Conservation (phyloP, 2,329 filamentous ascomycete species). For the Beauveria asiatica region DNA sequence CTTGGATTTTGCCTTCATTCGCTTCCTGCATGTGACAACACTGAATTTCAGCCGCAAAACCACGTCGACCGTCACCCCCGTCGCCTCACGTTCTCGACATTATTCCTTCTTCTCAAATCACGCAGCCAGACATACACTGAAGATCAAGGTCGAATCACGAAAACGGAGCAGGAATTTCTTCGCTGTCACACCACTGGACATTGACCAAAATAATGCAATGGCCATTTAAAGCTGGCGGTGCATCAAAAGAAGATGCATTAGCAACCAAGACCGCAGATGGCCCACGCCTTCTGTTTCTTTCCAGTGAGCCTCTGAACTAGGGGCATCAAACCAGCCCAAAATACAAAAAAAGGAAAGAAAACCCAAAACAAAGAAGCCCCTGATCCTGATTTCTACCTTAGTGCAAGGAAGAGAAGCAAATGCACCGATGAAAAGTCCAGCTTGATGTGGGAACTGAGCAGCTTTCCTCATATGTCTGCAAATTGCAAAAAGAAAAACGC, state of each 20-base stretch:
- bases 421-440: background rate
- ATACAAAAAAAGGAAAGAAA: background rate
- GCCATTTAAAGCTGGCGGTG: too few relatives aligned
- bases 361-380: background rate
- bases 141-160: background rate
- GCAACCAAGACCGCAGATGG: background rate
- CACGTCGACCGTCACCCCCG: too few relatives aligned
- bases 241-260: background rate
- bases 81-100: too few relatives aligned
- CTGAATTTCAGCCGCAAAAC: too few relatives aligned
- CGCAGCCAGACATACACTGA: background rate
- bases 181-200: background rate
- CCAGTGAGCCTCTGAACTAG: background rate
- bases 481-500: constrained; percentile 3
- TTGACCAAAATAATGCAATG: background rate
- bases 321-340: background rate
- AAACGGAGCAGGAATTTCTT: background rate
- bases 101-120: too few relatives aligned
- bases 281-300: background rate
- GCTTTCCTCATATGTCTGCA: background rate
- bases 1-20: too few relatives aligned
- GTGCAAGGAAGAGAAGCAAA: background rate
- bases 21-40: too few relatives aligned
- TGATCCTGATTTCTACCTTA: background rate
- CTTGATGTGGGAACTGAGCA: background rate